phyloP scores from a whole-genome alignment of 2,329 filamentous ascomycete species.

The Trichoderma gracile region DNA sequence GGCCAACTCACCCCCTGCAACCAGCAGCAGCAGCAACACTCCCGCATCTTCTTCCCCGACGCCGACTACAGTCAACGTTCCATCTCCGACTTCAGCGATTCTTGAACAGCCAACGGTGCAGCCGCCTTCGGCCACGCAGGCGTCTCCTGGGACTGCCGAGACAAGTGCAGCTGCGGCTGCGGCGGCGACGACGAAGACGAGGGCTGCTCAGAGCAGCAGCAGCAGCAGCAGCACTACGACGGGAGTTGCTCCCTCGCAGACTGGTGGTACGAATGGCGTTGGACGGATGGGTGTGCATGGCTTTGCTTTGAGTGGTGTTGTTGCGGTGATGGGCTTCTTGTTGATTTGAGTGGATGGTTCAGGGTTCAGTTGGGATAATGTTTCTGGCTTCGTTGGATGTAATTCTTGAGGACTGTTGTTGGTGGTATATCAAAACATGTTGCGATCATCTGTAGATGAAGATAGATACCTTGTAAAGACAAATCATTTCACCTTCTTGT shows the following conservation, averaged over 20 bases:
- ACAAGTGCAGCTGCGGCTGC: neutral
- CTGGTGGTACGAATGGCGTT: neutral
- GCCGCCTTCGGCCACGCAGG: neutral
- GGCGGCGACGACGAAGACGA: no score
- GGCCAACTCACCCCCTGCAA: neutral
- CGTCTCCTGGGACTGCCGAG: neutral
- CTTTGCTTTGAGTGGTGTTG: neutral
- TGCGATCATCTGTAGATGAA: constrained; percentile 3
- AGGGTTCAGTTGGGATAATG: neutral
- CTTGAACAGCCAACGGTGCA: neutral
- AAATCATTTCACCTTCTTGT: neutral
- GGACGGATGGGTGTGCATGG: neutral
- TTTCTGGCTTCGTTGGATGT: no score
- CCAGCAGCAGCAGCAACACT: neutral
- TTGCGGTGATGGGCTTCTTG: constrained; percentile 2
- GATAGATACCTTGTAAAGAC: neutral
- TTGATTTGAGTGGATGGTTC: neutral
- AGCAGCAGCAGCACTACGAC: neutral
- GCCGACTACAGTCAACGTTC: neutral
- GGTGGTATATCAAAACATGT: neutral
- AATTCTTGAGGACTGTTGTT: no score
- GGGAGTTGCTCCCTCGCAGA: neutral
- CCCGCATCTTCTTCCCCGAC: neutral
- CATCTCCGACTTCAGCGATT: neutral
- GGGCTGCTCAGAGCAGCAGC: neutral